A percentile compares a stretch with the other conserved stretches of the same genome.
phyloP scores from a whole-genome alignment of 2,329 filamentous ascomycete genomes.

The Tolypocladium sp. region DNA sequence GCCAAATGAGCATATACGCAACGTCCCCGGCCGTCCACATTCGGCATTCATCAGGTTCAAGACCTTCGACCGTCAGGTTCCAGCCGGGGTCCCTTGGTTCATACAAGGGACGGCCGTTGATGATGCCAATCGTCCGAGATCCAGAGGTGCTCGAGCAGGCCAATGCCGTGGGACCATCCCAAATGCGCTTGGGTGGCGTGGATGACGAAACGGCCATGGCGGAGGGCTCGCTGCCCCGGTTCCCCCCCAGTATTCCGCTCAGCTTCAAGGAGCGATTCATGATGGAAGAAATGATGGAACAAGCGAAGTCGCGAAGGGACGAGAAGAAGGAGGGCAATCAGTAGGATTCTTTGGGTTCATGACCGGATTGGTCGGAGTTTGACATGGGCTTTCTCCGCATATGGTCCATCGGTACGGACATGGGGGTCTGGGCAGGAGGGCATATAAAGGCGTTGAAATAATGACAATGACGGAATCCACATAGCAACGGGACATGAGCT shows the following conservation, averaged over 20 bases:
- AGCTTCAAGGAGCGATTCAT: slow-evolving; percentile 40
- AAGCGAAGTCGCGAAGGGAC: slow-evolving; percentile 15
- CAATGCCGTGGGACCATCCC: slow-evolving; percentile 37
- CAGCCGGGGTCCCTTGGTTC: slow-evolving; percentile 37
- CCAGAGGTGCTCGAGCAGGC: slow-evolving; percentile 39
- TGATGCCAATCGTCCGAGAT: slow-evolving; percentile 41
- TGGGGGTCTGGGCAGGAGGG: slow-evolving; percentile 11
- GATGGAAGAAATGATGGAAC: slow-evolving; percentile 32
- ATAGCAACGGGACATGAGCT: not conserved
- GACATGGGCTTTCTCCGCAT: slow-evolving; percentile 10
- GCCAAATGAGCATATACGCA: slow-evolving; percentile 21
- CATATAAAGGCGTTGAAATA: slow-evolving; percentile 19
- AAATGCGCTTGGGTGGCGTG: slow-evolving; percentile 43
- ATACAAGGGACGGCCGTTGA: slow-evolving; percentile 44
- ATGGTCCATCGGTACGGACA: slow-evolving; percentile 9
- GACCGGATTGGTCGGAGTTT: slow-evolving; percentile 10
- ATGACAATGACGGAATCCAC: not conserved
- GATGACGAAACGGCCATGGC: slow-evolving; percentile 42
- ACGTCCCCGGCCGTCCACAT: slow-evolving; percentile 36
- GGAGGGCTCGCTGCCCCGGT: slow-evolving; percentile 31
- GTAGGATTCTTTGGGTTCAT: slow-evolving; percentile 3
- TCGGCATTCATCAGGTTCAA: slow-evolving; percentile 1
- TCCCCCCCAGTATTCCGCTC: slow-evolving; percentile 32
- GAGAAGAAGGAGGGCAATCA: slow-evolving; percentile 9
- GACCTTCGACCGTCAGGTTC: slow-evolving; percentile 21